Evolutionary conservation across 23 red algal species (phyloP), one percentile per base, ranked within the genome.

Genomic region (Chondrus crispus): DNA sequence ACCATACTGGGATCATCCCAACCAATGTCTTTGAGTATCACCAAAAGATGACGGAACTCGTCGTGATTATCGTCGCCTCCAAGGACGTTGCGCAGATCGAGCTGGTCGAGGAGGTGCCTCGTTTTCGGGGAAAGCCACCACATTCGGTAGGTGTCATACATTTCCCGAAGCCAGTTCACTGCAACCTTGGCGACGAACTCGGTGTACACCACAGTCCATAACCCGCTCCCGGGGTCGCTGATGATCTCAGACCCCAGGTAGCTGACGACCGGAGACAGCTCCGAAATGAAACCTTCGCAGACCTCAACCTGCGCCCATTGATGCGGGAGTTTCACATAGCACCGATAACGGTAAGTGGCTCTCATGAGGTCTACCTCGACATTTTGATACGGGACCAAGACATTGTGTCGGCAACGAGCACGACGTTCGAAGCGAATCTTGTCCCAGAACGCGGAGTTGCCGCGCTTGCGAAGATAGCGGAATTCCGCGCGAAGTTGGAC

Each of bases 121-220:
- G 43, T 12, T 0, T 40, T 40, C 49, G 80, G 24, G 41, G 48
- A 26, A 0, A 84, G 4, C 30, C 55, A 84, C 80, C 51, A 84
- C 80, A 84, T 26, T 40, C 80, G 47, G 14, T 84, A 60, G n/a
- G 47, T 48, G 24, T 84, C 80, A 12, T 84, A 51, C 2, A 54
- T 36, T 1, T 62, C 52, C 46, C 24, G 37, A 10, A 84, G 80
- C 22, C 48, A 29, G 32, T 10, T 39, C 6, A 54, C 80, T 54
- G 54, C 80, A 37, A 29, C 43, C 37, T 54, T 2, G 48, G 55
- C 80, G 12, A 54, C 53, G 19, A 16, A 40, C 51, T 84, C 80
- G 20, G 48, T 68, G 9, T 57, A 48, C 5, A 35, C 51, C 3
- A 62, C 47, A 32, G 2, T 62, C 80, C 80, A 84, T 32, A 58